A percentile compares a stretch with the other conserved stretches of the same genome.
phyloP scores from a whole-genome alignment of 2,329 filamentous ascomycete species.

The Teratosphaeria nubilosa region DNA sequence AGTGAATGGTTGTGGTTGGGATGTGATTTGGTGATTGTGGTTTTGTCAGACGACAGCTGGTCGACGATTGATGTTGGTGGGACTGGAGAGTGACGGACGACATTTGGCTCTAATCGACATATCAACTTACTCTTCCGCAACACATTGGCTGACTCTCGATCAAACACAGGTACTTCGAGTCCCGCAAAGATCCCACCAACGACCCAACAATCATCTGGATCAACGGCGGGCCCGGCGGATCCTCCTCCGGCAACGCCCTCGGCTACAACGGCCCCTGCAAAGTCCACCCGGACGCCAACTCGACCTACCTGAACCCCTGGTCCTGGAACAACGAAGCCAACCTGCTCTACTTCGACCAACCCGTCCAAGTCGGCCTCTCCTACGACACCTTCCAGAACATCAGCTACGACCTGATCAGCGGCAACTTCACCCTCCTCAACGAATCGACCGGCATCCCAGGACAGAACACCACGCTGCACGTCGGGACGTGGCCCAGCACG shows the following conservation, averaged over 20 bases:
- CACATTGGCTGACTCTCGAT: background rate
- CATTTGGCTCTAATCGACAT: too few species aligned
- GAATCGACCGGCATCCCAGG: slow-evolving; percentile 48
- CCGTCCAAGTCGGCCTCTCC: slow-evolving; percentile 11
- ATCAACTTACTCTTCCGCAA: background rate
- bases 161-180: slow-evolving; percentile 53
- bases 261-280: slow-evolving; percentile 44
- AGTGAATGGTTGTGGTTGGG: background rate
- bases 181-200: slow-evolving; percentile 44
- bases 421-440: slow-evolving; percentile 3
- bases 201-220: slow-evolving; percentile 51
- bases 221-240: slow-evolving; percentile 49
- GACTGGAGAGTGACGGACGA: too few species aligned
- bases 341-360: slow-evolving; percentile 28
- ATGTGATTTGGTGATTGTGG: background rate
- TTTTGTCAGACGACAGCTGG: background rate
- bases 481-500: slow-evolving; percentile 43
- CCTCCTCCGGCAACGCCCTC: slow-evolving; percentile 37
- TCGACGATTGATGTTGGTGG: background rate
- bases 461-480: slow-evolving; percentile 44
- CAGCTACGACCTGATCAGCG: slow-evolving; percentile 23
- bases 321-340: slow-evolving; percentile 47
- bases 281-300: slow-evolving; percentile 12
- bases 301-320: slow-evolving; percentile 43
- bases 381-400: slow-evolving; percentile 26